These are phyloP conservation scores for Helminthosporium solani DNA, from an alignment of 2,329 filamentous ascomycete genomes.

Conservation along the genomic window DNA sequence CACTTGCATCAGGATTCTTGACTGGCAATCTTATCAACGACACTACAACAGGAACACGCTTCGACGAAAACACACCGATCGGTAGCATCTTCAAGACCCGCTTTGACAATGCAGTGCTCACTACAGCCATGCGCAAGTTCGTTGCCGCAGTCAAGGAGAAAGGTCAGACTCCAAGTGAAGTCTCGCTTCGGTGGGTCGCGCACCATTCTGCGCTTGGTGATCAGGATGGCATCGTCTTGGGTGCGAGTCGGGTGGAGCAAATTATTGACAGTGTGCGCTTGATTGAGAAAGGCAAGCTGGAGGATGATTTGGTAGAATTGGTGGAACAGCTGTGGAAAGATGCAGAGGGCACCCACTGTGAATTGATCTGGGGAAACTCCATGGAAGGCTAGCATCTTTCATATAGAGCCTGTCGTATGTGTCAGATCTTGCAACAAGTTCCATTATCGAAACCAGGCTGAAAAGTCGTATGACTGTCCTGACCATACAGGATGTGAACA, in stretches of 20 bases:
- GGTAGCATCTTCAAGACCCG: slow-evolving; percentile 5
- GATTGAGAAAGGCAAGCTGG: slow-evolving; percentile 3
- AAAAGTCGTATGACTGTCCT: too few relatives aligned
- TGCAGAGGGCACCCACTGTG: slow-evolving; percentile 1
- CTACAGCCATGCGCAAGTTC: slow-evolving; percentile 7
- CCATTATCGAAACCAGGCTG: too few relatives aligned
- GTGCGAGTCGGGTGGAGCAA: slow-evolving; percentile 9
- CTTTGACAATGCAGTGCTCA: slow-evolving; percentile 4
- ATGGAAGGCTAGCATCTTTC: not conserved
- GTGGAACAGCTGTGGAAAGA: slow-evolving; percentile 5
- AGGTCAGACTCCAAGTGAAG: slow-evolving; percentile 7
- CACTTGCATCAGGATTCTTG: slow-evolving; percentile 11
- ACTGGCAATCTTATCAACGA: slow-evolving; percentile 11
- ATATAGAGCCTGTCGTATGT: not conserved
- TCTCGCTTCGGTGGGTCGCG: slow-evolving; percentile 10
- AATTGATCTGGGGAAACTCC: slow-evolving; percentile 1
- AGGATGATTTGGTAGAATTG: slow-evolving; percentile 1
- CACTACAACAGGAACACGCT: slow-evolving; percentile 7
- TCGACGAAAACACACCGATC: slow-evolving; percentile 6
- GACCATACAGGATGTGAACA: too few relatives aligned
- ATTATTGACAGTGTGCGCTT: slow-evolving; percentile 1
- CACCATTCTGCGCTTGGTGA: slow-evolving; percentile 10
- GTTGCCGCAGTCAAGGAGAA: slow-evolving; percentile 3
- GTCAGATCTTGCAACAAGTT: too few relatives aligned
- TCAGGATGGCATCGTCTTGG: slow-evolving; percentile 11